Conservation (phyloP, 306 rosid species). For the Castanopsis chinensis region DNA sequence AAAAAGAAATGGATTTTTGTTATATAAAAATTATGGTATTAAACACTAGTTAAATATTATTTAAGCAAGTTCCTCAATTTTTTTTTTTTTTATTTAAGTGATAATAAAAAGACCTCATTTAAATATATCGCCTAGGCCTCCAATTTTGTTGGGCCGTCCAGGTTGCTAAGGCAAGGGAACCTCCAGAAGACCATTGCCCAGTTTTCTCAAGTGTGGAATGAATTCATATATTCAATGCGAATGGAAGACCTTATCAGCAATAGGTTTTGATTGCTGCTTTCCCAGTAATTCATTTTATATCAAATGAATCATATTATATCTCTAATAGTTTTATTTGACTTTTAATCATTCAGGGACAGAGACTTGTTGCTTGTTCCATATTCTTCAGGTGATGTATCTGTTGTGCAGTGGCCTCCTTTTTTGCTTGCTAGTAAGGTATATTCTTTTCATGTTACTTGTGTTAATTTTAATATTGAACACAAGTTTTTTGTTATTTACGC, state of each 20-base stretch:
- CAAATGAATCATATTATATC: conserved; percentile 21
- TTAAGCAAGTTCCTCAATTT: too few relatives aligned
- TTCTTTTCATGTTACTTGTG: conserved; percentile 19
- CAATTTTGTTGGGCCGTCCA: too few relatives aligned
- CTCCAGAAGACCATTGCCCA: conserved; percentile 52
- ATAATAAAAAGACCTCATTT: too few relatives aligned
- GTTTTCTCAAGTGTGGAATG: conserved; percentile 92
- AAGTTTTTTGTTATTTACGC: conserved; percentile 13
- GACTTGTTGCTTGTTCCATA: conserved; percentile 86
- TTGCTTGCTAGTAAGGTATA: conserved; percentile 96
- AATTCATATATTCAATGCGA: conserved; percentile 76
- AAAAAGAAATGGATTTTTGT: too few relatives aligned
- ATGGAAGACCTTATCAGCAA: conserved; percentile 87
- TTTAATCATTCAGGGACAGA: conserved; percentile 61
- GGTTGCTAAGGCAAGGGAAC: conserved; percentile 41
- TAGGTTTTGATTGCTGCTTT: conserved; percentile 48
- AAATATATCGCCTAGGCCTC: too few relatives aligned
- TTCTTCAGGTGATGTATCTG: conserved; percentile 53
- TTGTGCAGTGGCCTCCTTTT: conserved; percentile 99
- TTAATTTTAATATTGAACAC: conserved; percentile 14
- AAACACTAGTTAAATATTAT: too few relatives aligned
- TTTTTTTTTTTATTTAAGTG: too few relatives aligned
- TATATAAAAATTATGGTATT: too few relatives aligned
- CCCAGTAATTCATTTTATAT: conserved; percentile 6
- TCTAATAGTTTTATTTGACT: conserved; percentile 32